These are phyloP conservation scores for Aspergillus glaucus DNA, from an alignment of 2,329 filamentous ascomycete species.

Conservation along the genomic window DNA sequence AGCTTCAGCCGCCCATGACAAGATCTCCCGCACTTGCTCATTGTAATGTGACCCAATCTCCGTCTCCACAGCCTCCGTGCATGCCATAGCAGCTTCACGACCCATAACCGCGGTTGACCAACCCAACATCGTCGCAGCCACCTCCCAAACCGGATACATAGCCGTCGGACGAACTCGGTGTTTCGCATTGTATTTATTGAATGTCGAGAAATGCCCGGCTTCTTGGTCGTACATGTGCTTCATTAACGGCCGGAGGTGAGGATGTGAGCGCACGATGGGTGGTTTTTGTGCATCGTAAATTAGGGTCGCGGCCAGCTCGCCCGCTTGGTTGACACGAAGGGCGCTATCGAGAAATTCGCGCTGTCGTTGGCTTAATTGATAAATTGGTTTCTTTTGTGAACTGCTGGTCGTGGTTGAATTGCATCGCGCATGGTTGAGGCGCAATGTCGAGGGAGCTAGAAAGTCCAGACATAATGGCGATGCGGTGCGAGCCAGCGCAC, in stretches of 20 bases:
- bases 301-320: slow-evolving; percentile 90
- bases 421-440: slow-evolving; percentile 19
- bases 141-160: slow-evolving; percentile 84
- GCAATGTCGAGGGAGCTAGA: slow-evolving; percentile 26
- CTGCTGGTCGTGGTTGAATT: slow-evolving; percentile 16
- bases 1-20: slow-evolving; percentile 75
- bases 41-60: slow-evolving; percentile 98
- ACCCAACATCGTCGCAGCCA: slow-evolving; percentile 71
- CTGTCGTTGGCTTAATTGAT: slow-evolving; percentile 63
- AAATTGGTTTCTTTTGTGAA: slow-evolving; percentile 20
- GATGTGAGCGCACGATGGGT: slow-evolving; percentile 69
- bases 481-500: slow-evolving; percentile 5
- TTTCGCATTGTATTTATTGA: slow-evolving; percentile 73
- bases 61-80: slow-evolving; percentile 95
- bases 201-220: slow-evolving; percentile 75
- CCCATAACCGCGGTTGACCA: slow-evolving; percentile 88
- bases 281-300: slow-evolving; percentile 91
- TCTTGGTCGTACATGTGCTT: slow-evolving; percentile 98
- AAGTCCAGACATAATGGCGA: slow-evolving; percentile 31
- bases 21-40: slow-evolving; percentile 71
- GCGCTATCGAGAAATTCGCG: slow-evolving; percentile 69
- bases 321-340: slow-evolving; percentile 92
- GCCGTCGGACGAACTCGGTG: slow-evolving; percentile 89
- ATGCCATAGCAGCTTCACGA: slow-evolving; percentile 93
- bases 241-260: slow-evolving; percentile 85